These are phyloP conservation scores for Berkeleyomyces basicola DNA, from an alignment of 2,329 filamentous ascomycete species.

Conservation along the genomic window DNA sequence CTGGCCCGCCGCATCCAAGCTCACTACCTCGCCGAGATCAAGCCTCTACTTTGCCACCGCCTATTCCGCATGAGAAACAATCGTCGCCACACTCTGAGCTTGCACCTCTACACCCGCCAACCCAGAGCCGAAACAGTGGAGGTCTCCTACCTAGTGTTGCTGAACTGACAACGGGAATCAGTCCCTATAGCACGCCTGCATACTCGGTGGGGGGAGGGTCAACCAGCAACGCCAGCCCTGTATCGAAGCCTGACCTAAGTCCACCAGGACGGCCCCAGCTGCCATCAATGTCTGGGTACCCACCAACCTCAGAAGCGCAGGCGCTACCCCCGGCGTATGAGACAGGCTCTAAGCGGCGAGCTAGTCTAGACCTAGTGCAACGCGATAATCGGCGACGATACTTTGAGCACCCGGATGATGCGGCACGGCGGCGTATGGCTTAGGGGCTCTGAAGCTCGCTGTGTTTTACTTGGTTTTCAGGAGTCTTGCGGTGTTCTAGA, in stretches of 20 bases:
- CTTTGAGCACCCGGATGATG: conserved; percentile 11
- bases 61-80: conserved; percentile 18
- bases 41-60: conserved; percentile 14
- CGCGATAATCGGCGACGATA: conserved; percentile 25
- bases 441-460: conserved; percentile 1
- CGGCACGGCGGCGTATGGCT: conserved; percentile 9
- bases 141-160: conserved; percentile 42
- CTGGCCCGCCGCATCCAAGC: conserved; percentile 19
- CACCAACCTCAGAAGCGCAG: conserved; percentile 18
- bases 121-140: conserved; percentile 21
- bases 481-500: background rate
- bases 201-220: conserved; percentile 27
- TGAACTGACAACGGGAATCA: conserved; percentile 47
- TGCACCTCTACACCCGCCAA: conserved; percentile 11
- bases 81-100: conserved; percentile 5
- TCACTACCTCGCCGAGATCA: conserved; percentile 15
- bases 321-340: conserved; percentile 20
- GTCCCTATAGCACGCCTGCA: conserved; percentile 41
- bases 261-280: conserved; percentile 24
- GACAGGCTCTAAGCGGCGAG: conserved; percentile 33
- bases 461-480: background rate
- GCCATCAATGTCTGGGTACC: conserved; percentile 22
- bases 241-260: conserved; percentile 26
- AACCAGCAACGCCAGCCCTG: conserved; percentile 22
- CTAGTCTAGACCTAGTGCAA: conserved; percentile 30